A percentile compares a stretch with the other conserved stretches of the same genome.
Conservation (phyloP, 768 basidiomycete species). For the Lactarius hatsudake region DNA sequence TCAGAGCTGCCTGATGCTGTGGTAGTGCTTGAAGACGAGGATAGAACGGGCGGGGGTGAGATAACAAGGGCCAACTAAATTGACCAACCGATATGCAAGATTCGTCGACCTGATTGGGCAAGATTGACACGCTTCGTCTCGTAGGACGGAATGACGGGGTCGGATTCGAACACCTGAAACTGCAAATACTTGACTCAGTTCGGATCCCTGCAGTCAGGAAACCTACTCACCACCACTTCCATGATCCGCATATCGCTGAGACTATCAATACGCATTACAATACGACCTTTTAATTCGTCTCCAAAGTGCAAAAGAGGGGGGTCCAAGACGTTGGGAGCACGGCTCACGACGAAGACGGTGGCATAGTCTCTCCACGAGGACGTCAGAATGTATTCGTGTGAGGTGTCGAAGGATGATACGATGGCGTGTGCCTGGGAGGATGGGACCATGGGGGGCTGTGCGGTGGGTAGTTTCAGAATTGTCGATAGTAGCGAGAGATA, state of each 20-base stretch:
- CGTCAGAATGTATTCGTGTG: slow-evolving; percentile 1
- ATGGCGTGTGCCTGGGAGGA: background rate
- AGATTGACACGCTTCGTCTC: slow-evolving; percentile 6
- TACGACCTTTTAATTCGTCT: slow-evolving; percentile 16
- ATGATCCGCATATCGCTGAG: slow-evolving; percentile 10
- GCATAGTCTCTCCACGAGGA: slow-evolving; percentile 22
- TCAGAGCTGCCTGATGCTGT: background rate
- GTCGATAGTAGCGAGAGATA: too few relatives aligned
- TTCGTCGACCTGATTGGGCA: slow-evolving; percentile 4
- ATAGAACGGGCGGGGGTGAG: background rate
- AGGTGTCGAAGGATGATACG: background rate
- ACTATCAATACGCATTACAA: slow-evolving; percentile 4
- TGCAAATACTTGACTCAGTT: background rate
- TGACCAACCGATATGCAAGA: background rate
- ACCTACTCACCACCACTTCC: slow-evolving; percentile 20
- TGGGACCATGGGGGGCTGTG: too few relatives aligned
- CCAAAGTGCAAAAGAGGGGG: slow-evolving; percentile 13
- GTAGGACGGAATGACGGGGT: background rate
- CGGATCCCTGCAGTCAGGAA: too few relatives aligned
- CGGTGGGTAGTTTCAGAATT: too few relatives aligned
- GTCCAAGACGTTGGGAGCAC: background rate
- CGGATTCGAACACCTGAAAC: slow-evolving; percentile 11
- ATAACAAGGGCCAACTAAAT: slow-evolving; percentile 18
- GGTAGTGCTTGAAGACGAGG: background rate
- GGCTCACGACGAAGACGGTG: slow-evolving; percentile 10